Conservation (phyloP, 2,329 filamentous ascomycete species). For the Colletotrichum nymphaeae region DNA sequence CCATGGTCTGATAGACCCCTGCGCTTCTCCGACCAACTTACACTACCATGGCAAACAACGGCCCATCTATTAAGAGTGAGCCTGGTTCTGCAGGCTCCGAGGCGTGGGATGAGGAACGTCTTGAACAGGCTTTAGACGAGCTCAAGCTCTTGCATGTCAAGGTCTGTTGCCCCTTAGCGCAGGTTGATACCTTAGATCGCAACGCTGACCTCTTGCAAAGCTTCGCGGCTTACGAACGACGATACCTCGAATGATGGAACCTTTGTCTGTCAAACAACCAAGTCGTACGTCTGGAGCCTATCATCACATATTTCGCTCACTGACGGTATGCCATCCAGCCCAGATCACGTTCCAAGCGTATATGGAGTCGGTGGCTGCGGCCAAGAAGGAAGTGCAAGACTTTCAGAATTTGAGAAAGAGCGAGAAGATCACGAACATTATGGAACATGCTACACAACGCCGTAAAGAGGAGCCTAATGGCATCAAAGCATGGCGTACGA, state of each 20-base stretch:
- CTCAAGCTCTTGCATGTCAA: constrained; percentile 67
- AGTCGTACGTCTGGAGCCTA: constrained; percentile 56
- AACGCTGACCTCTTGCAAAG: constrained; percentile 43
- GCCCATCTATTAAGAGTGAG: constrained; percentile 20
- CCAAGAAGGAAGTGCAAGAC: constrained; percentile 62
- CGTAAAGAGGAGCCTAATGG: constrained; percentile 64
- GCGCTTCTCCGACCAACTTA: background rate
- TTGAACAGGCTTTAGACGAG: constrained; percentile 61
- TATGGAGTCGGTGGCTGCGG: constrained; percentile 57
- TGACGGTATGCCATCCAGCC: constrained; percentile 52
- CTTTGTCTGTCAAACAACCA: constrained; percentile 60
- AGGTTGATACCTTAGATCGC: background rate
- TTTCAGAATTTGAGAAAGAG: constrained; percentile 60
- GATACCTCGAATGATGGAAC: constrained; percentile 62
- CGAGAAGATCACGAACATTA: constrained; percentile 59
- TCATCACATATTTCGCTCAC: background rate
- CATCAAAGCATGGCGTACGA: constrained; percentile 69
- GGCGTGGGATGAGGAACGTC: constrained; percentile 59
- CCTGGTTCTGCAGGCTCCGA: constrained; percentile 41
- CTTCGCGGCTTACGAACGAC: constrained; percentile 59
- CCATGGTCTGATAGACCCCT: constrained; percentile 6
- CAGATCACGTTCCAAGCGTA: constrained; percentile 61
- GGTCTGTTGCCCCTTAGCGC: constrained; percentile 46
- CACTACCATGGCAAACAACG: constrained; percentile 31
- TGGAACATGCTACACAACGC: constrained; percentile 65